Evolutionary conservation across 1,284 basidiomycete species (phyloP).

Genomic region (Sanghuangporus sanghuang): DNA sequence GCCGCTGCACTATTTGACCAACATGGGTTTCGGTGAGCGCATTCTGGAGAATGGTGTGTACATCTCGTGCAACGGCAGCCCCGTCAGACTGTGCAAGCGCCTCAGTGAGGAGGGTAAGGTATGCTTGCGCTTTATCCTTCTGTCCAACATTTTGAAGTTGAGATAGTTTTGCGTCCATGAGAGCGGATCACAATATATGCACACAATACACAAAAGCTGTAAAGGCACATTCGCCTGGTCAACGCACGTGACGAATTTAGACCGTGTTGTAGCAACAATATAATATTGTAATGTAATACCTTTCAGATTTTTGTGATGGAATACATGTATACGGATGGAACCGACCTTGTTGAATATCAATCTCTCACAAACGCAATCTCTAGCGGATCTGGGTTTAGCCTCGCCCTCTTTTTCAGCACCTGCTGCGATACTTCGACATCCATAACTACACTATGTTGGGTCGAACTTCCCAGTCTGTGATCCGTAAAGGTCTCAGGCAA

Average conservation of each 20-base stretch:
- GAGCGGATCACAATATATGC: not conserved
- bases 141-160: slow-evolving; percentile 62
- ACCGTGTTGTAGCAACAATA: no score
- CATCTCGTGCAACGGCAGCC: slow-evolving; percentile 42
- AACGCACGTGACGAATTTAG: no score
- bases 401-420: no score
- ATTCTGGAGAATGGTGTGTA: slow-evolving; percentile 66
- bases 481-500: not conserved
- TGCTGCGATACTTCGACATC: no score
- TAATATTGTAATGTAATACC: no score
- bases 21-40: slow-evolving; percentile 76
- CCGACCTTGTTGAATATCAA: not conserved
- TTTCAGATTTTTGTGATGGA: no score
- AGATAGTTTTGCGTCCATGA: slow-evolving; percentile 62
- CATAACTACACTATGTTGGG: not conserved
- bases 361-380: not conserved
- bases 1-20: slow-evolving; percentile 79
- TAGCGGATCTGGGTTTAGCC: no score
- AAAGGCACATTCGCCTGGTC: not conserved
- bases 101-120: slow-evolving; percentile 53
- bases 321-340: not conserved
- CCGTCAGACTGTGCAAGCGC: slow-evolving; percentile 48
- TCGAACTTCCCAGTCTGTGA: not conserved
- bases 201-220: not conserved
- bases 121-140: slow-evolving; percentile 81